A percentile compares a stretch with the other conserved stretches of the same genome.
Evolutionary conservation across 2,329 filamentous ascomycete genomes (phyloP).

Genomic region (Rhexocercosporidium sp.): DNA sequence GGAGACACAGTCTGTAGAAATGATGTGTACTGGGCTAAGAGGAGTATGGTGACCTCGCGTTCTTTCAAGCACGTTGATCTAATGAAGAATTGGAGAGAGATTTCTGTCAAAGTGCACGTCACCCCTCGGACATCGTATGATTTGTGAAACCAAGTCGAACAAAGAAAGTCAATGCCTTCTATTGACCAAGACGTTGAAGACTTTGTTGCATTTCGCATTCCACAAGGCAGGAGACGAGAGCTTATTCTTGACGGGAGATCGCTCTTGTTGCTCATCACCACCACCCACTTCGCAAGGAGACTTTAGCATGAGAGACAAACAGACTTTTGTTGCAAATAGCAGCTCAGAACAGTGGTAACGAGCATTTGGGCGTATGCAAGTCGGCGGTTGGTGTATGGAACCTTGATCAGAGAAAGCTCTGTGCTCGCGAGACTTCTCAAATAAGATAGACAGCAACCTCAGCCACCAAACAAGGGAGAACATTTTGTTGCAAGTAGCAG

Average conservation of each 20-base stretch:
- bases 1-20: too few species aligned
- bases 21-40: too few species aligned
- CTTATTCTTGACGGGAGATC: background rate
- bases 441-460: background rate
- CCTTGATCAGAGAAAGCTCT: background rate
- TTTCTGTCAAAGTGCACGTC: background rate
- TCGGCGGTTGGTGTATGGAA: background rate
- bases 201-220: slow-evolving; percentile 3
- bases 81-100: background rate
- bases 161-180: background rate
- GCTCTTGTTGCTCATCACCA: background rate
- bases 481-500: slow-evolving; percentile 1
- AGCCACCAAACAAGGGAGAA: background rate
- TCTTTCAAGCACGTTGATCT: too few species aligned
- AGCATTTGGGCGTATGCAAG: background rate
- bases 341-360: slow-evolving; percentile 21
- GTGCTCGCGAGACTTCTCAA: background rate
- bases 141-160: background rate
- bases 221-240: background rate
- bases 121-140: background rate
- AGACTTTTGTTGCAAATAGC: slow-evolving; percentile 28
- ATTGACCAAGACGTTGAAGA: background rate
- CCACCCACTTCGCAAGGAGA: background rate
- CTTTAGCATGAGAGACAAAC: background rate
- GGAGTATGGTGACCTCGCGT: background rate